A percentile compares a stretch with the other conserved stretches of the same genome.
phyloP scores from a whole-genome alignment of 441 rosid genomes.

The Brassica hybrid region DNA sequence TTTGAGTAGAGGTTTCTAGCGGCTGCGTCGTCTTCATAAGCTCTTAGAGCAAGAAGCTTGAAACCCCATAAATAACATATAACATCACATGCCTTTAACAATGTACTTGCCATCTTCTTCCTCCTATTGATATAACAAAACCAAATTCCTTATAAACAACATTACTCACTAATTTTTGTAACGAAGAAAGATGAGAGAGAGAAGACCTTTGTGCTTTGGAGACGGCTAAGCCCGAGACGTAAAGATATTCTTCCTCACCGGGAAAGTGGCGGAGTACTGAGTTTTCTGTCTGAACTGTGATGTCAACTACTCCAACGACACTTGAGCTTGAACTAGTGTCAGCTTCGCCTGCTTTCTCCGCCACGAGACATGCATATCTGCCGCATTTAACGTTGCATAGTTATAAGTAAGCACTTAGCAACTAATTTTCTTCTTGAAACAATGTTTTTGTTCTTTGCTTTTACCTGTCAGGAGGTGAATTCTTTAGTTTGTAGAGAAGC shows the following conservation, averaged over 20 bases:
- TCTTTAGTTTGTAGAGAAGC: constrained; percentile 76
- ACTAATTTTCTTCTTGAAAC: not conserved
- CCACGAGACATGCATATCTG: constrained; percentile 88
- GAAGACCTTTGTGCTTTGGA: constrained; percentile 61
- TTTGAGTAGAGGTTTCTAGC: not conserved
- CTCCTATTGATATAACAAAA: constrained; percentile 51
- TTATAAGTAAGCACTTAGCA: not conserved
- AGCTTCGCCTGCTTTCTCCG: constrained; percentile 50
- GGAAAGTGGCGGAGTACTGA: constrained; percentile 57
- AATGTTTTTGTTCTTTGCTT: too few relatives aligned
- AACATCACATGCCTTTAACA: constrained; percentile 51
- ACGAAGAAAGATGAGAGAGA: not conserved
- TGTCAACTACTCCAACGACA: constrained; percentile 80
- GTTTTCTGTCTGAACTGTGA: constrained; percentile 60
- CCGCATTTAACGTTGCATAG: not conserved
- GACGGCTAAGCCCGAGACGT: constrained; percentile 86
- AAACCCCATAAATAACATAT: constrained; percentile 34
- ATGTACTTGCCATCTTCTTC: constrained; percentile 67
- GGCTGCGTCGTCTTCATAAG: not conserved
- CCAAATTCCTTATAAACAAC: not conserved
- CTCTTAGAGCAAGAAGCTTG: constrained; percentile 6
- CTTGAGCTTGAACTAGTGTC: constrained; percentile 27
- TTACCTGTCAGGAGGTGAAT: constrained; percentile 77
- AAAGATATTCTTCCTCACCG: constrained; percentile 73
- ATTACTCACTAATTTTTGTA: not conserved